A percentile compares a stretch with the other conserved stretches of the same genome.
These are phyloP conservation scores for Porcisia hertigi DNA, from an alignment of 208 protist genomes.

Conservation along the genomic window DNA sequence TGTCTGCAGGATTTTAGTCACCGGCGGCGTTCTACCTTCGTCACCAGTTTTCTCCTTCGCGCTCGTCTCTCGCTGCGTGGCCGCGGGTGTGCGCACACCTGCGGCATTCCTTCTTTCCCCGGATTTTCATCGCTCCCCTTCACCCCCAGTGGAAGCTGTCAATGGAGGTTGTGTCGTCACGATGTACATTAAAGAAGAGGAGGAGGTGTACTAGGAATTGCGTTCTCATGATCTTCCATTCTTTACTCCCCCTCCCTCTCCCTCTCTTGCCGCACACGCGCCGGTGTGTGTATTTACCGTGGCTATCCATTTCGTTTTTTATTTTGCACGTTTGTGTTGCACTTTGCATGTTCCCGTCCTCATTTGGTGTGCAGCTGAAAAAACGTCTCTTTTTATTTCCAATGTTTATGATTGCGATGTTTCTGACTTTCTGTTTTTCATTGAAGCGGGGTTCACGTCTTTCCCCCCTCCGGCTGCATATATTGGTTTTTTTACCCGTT, in stretches of 20 bases:
- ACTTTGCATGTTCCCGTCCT: not conserved
- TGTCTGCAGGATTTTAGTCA: not conserved
- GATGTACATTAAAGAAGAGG: not conserved
- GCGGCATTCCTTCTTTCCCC: not conserved
- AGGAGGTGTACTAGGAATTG: not conserved
- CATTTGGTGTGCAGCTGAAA: no score
- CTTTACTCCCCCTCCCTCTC: not conserved
- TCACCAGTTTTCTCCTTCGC: not conserved
- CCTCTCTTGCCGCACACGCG: no score
- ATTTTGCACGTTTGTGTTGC: not conserved
- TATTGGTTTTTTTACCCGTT: no score
- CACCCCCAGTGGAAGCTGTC: not conserved
- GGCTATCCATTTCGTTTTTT: not conserved
- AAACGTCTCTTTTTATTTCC: no score
- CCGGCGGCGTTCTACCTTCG: not conserved
- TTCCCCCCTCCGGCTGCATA: not conserved
- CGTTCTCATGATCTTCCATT: not conserved
- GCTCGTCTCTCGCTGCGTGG: not conserved
- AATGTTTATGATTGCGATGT: no score
- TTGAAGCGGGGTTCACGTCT: no score
- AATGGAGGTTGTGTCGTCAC: not conserved
- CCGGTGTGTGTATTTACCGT: not conserved
- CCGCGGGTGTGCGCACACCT: not conserved
- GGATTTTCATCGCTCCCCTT: no score
- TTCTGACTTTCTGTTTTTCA: no score